A percentile compares a stretch with the other conserved stretches of the same genome.
These are phyloP conservation scores for Entomophthora muscae DNA, from an alignment of 371 early-diverging fungal species.

Conservation along the genomic window DNA sequence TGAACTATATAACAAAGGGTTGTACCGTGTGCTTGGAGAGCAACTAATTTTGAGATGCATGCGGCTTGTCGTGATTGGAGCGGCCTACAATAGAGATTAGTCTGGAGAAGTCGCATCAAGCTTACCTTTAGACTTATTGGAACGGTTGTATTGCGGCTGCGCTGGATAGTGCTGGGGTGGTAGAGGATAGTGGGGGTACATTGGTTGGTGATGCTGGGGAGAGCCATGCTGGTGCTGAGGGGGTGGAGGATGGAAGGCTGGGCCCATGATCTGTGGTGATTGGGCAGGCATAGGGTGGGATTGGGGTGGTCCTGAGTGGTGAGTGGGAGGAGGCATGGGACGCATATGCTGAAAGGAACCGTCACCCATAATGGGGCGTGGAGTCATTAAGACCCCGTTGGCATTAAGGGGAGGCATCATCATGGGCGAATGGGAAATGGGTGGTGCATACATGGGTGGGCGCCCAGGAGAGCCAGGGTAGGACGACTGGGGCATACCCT, in stretches of 20 bases:
- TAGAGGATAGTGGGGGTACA: background rate
- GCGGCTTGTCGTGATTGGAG: background rate
- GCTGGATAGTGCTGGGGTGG: background rate
- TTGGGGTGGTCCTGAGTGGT: background rate
- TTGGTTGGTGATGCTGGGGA: background rate
- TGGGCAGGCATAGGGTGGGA: background rate
- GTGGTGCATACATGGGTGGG: background rate
- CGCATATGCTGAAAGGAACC: background rate
- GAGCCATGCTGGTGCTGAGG: background rate
- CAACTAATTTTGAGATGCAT: background rate
- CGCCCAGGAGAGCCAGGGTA: background rate
- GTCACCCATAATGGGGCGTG: background rate
- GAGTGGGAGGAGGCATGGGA: background rate
- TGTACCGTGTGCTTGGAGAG: background rate
- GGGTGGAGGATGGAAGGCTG: background rate
- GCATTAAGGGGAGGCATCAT: background rate
- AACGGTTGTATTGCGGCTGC: background rate
- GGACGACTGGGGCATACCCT: background rate
- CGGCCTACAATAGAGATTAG: background rate
- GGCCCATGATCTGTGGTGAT: background rate
- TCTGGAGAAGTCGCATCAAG: background rate
- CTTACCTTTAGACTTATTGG: background rate
- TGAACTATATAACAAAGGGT: background rate
- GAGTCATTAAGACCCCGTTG: background rate
- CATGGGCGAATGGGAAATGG: background rate